Evolutionary conservation across 495 filamentous ascomycete species (phyloP), one percentile per base, ranked within the genome.

Genomic region (Cercophora sp.): DNA sequence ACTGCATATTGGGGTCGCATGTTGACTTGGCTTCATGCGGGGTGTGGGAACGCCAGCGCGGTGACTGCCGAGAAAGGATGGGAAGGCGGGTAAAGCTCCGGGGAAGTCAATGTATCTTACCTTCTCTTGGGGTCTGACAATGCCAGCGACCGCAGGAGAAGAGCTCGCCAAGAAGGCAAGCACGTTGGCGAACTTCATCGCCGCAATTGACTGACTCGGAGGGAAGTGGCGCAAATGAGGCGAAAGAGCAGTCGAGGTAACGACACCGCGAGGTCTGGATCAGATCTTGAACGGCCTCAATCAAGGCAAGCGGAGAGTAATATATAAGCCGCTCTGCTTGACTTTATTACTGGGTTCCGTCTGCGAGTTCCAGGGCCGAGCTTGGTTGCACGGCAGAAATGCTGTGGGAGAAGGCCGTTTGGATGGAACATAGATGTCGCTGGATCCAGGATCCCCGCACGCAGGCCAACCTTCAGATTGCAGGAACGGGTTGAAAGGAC

Each of bases 1-100:
- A 53, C 51, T 34, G 56, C 57, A 56, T 29, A 8, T 56, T 8
- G 54, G 34, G 59, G 45, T 27, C 54, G 59, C 66, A 69, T 65
- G 51, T 42, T 55, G 29, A 47, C 16, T 6, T 18, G 56, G 8
- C 51, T 25, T 34, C 40, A 52, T 52, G 54, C 58, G 51, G 49
- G 32, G 5, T 20, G 37, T 34, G n/a, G n/a, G n/a, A n/a, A n/a
- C n/a, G n/a, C n/a, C n/a, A n/a, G n/a, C n/a, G n/a, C n/a, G n/a
- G n/a, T n/a, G n/a, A 53, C 55, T 55, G 18, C 2, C 2, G 48
- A 37, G 2, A 13, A 55, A n/a, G n/a, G n/a, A n/a, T n/a, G n/a
- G n/a, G n/a, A 48, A 45, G 48, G 47, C n/a, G n/a, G n/a, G 29
- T 13, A 32, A 32, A 13, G 8, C 29, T 6, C 29, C 29, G 29